Base-by-base conservation (phyloP, 2,329 filamentous ascomycete genomes). In the Allantophomopsis lycopodina region DNA sequence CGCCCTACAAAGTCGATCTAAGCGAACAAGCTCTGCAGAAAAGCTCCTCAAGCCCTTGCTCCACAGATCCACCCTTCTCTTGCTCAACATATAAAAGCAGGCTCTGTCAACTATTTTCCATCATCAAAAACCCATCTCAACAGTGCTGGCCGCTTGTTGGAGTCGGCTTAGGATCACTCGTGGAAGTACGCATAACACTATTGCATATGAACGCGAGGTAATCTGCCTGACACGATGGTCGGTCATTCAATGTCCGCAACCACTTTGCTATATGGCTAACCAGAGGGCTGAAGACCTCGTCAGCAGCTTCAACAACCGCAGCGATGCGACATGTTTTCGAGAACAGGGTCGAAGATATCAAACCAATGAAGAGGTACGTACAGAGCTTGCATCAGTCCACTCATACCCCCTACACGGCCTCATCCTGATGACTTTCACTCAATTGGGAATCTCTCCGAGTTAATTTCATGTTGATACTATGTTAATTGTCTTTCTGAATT, bases 371-470 rank as follows among this genome's bases (percentile, higher is more conserved):
- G 64, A 85, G 79, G 91, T 94, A 79, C 64, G 80, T 72, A 48
- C 35, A 51, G 11, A 15, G 12, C 21, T 37, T 42, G 28, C 16
- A 40, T 16, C 37, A 43, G 20, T 28, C 15, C 38, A 15, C 7
- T 20, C 32, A 11, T 11, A 39, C 38, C 21, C 31, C 34, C 41
- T 39, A 34, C 53, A 48, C 53, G 54, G 50, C 59, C 54, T 52
- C 55, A 65, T 28, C 52, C 68, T 76, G 69, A 94, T 94, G 88
- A 93, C 84, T 68, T 71, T 65, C 65, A 66, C 71, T 79, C 54
- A 79, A 84, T 94, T 98, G 91, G 91, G 91, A 98, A 98, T 98
- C 91, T 98, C 93, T 98, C 91, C 83, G 85, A 96, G 73, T 76
- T 63, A 68, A 65, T 60, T 49, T 52, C 63, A 73, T 98, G 91